Base-by-base conservation (phyloP, 768 basidiomycete genomes). In the Lyophyllum shimeji region DNA sequence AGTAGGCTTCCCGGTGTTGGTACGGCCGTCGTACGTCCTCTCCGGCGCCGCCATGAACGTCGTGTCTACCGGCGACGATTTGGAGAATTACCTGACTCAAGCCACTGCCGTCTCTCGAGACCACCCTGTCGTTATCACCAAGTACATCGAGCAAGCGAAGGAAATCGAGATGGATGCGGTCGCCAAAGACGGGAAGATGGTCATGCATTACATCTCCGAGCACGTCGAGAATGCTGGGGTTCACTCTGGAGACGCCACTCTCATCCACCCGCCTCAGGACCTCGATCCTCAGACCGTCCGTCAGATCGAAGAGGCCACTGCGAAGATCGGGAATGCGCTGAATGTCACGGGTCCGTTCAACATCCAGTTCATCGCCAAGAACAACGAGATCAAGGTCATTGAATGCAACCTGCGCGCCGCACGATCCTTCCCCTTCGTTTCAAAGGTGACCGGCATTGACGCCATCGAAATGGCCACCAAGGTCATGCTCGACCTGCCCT, bases 141-240 rank as follows among this genome's bases (percentile, higher is more conserved):
- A 99, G 73, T 99, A 97, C 76, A 97, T 99, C 70, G 96, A 98
- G 71, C 93, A 97, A 70, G 97, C 97, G 27, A 98, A 99, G 80
- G 97, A 99, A 75, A 99, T 99, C 62, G 97, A 99, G 79, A 98
- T 99, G 94, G 97, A 99, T 67, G 97, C 97, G 20, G 86, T 99
- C 37, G 97, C 97, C 31, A 91, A 91, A 73, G 93, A 93, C 67
- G 96, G 96, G 20, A 93, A 97, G 78, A 89, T 99, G 84, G 82
- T 98, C 71, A 98, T 99, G 96, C 97, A 99, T 72, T 98, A 94
- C 73, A 95, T 98, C 70, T 98, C 96, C 12, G 97, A 98, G 76
- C 96, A 99, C 70, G 95, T 98, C 65, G 96, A 98, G 76, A 98
- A 98, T 67, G 95, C 96, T 3, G 96, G 97, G 57, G 95, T 99